phyloP scores from a whole-genome alignment of 495 filamentous ascomycete species.

The Friedmanniomyces endolithicus region DNA sequence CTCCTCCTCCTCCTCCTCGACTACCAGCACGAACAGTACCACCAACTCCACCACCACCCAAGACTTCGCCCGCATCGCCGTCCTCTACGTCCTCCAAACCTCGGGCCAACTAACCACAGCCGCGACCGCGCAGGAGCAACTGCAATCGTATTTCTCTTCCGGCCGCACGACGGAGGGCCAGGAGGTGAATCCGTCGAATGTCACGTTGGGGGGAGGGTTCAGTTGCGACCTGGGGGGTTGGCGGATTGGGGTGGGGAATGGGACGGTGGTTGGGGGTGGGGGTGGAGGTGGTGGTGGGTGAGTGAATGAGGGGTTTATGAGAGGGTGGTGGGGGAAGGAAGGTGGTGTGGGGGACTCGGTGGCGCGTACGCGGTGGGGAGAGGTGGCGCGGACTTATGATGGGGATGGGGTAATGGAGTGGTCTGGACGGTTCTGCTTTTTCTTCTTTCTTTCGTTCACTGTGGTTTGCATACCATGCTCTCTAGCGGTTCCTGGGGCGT shows the following conservation, averaged over 20 bases:
- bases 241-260: background rate
- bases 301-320: background rate
- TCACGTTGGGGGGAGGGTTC: background rate
- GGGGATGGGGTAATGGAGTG: too few species aligned
- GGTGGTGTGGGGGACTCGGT: too few species aligned
- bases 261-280: background rate
- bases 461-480: too few species aligned
- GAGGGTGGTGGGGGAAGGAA: background rate
- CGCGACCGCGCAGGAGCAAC: slow-evolving; percentile 40
- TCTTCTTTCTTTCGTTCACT: too few species aligned
- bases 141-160: slow-evolving; percentile 41
- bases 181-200: background rate
- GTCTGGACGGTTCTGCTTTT: too few species aligned
- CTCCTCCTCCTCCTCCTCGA: background rate
- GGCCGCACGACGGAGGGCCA: background rate
- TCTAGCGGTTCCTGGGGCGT: too few species aligned
- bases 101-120: slow-evolving; percentile 38
- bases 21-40: slow-evolving; percentile 27
- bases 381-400: too few species aligned
- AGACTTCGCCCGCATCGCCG: slow-evolving; percentile 54
- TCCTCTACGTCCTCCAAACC: slow-evolving; percentile 52
- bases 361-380: too few species aligned
- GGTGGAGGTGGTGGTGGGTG: background rate
- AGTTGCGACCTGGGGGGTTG: background rate
- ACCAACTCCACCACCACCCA: slow-evolving; percentile 36